Conservation (phyloP, 305 asterid species). For the Salvia sclarea region DNA sequence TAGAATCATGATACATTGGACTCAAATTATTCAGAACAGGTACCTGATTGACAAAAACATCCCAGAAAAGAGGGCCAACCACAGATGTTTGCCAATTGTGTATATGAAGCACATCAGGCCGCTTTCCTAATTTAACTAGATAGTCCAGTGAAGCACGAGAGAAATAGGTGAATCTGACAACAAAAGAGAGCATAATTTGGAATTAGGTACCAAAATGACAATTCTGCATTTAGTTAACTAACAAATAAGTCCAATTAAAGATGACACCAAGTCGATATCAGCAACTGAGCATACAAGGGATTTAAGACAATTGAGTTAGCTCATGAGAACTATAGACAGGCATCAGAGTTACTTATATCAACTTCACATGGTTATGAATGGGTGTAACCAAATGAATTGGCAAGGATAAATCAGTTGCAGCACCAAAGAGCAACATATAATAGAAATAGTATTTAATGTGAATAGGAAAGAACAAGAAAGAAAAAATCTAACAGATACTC, state of each 20-base stretch:
- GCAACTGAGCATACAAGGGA: constrained; percentile 7
- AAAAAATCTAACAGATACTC: too few species aligned
- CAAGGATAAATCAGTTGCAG: constrained; percentile 11
- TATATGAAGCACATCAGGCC: constrained; percentile 81
- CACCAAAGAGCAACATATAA: background rate
- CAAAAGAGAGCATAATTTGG: constrained; percentile 27
- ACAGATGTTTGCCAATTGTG: constrained; percentile 91
- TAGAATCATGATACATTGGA: constrained; percentile 5
- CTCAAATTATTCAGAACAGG: constrained; percentile 25
- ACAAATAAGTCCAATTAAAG: constrained; percentile 2
- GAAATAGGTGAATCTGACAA: constrained; percentile 77
- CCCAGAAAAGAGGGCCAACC: constrained; percentile 90
- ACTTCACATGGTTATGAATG: constrained; percentile 17
- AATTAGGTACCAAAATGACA: constrained; percentile 1
- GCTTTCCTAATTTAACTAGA: constrained; percentile 74
- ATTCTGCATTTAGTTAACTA: constrained; percentile 16
- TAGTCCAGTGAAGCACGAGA: constrained; percentile 90
- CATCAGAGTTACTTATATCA: constrained; percentile 14
- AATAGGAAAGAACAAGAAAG: constrained; percentile 14
- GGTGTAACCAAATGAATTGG: constrained; percentile 7
- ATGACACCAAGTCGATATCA: background rate
- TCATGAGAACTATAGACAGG: constrained; percentile 14
- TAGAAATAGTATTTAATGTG: constrained; percentile 15
- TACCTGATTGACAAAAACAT: constrained; percentile 81
- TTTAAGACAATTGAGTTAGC: background rate